Percentiles rank a stretch among this genome's conserved stretches.
Conservation (phyloP, 2,329 filamentous ascomycete genomes). For the Coniochaeta ligniaria region DNA sequence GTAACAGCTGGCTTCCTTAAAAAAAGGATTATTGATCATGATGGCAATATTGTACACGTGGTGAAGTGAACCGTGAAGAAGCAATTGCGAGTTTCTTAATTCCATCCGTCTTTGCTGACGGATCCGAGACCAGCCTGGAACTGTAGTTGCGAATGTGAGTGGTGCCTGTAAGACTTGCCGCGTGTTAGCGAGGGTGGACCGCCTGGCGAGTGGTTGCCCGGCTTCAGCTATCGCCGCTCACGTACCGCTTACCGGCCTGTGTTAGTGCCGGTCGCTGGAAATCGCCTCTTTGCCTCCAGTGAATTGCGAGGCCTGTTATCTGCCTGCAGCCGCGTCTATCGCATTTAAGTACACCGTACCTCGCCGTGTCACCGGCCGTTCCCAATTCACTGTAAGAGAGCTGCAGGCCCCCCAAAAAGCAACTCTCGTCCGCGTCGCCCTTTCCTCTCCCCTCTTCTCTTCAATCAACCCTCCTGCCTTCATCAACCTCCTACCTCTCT, state of each 20-base stretch:
- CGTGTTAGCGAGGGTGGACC: constrained; percentile 9
- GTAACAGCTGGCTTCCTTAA: not conserved
- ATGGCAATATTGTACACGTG: not conserved
- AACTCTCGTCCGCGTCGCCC: constrained; percentile 6
- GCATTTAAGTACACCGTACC: constrained; percentile 14
- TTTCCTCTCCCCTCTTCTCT: not conserved
- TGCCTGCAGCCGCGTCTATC: constrained; percentile 13
- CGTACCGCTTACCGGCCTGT: constrained; percentile 14
- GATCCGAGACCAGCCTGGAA: not conserved
- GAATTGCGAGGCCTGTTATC: constrained; percentile 11
- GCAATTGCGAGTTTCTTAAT: not conserved
- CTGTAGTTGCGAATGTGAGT: not conserved
- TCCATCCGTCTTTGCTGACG: not conserved
- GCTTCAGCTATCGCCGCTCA: constrained; percentile 6
- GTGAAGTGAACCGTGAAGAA: not conserved
- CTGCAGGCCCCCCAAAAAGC: constrained; percentile 5
- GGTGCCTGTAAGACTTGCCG: constrained; percentile 5
- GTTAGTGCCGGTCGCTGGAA: constrained; percentile 9
- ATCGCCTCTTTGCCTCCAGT: constrained; percentile 8
- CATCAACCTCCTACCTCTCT: not conserved
- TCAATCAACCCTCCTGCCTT: constrained; percentile 2
- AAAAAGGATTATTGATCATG: not conserved
- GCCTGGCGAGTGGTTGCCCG: constrained; percentile 1
- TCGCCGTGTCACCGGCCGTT: not conserved
- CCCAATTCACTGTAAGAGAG: not conserved